Conservation (phyloP, 2,329 filamentous ascomycete species). For the Cryphonectria radicalis region DNA sequence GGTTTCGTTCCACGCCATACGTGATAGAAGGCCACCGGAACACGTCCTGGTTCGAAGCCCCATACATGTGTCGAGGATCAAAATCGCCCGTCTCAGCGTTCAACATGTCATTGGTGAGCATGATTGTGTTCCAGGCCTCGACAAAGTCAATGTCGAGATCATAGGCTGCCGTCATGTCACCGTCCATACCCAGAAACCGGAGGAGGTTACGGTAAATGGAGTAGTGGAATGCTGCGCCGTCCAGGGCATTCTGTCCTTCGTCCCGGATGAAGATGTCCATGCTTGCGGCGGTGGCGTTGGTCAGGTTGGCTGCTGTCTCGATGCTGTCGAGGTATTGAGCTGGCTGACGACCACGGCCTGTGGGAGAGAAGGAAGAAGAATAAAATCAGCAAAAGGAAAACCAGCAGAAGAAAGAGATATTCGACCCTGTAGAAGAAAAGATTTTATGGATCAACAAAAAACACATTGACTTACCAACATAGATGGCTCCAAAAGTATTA, state of each 20-base stretch:
- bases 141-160: constrained; percentile 45
- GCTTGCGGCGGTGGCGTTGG: constrained; percentile 26
- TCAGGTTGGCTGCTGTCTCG: constrained; percentile 30
- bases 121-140: constrained; percentile 58
- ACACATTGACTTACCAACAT: constrained; percentile 47
- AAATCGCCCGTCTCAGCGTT: constrained; percentile 64
- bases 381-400: background rate
- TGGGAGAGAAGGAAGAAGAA: background rate
- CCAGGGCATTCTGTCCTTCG: constrained; percentile 52
- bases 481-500: constrained; percentile 62
- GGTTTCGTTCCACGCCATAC: constrained; percentile 59
- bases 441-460: too few species aligned
- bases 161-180: constrained; percentile 38
- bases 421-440: too few species aligned
- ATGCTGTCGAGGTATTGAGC: constrained; percentile 30
- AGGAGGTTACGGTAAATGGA: constrained; percentile 38
- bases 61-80: constrained; percentile 68
- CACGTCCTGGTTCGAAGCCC: constrained; percentile 68
- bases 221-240: constrained; percentile 49
- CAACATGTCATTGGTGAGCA: constrained; percentile 62
- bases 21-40: constrained; percentile 65
- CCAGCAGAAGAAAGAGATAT: too few species aligned
- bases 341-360: constrained; percentile 54
- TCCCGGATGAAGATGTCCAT: constrained; percentile 56
- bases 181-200: constrained; percentile 40